Evolutionary conservation across 306 rosid genomes (phyloP).

Genomic region (Crotalaria pallida): DNA sequence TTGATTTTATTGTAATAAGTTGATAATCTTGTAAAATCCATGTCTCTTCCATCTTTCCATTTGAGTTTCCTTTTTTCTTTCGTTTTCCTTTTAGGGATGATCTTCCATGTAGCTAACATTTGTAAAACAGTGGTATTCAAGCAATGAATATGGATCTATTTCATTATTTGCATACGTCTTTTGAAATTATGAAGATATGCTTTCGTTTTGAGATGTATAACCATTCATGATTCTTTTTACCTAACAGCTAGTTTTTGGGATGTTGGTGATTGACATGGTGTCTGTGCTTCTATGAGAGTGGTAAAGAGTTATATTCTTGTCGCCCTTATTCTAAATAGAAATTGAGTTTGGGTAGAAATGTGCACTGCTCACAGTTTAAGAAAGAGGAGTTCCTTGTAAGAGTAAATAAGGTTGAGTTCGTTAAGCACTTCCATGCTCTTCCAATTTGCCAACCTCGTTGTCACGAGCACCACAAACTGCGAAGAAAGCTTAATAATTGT

Average conservation of each 20-base stretch:
- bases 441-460: not conserved
- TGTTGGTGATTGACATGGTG: not conserved
- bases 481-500: no score
- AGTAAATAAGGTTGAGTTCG: not conserved
- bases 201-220: not conserved
- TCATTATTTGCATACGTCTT: slow-evolving; percentile 1
- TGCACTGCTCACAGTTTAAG: not conserved
- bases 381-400: not conserved
- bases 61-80: not conserved
- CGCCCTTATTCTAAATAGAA: not conserved
- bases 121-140: slow-evolving; percentile 9
- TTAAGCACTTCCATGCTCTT: not conserved
- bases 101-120: slow-evolving; percentile 32
- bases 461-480: no score
- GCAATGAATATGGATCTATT: slow-evolving; percentile 24
- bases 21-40: slow-evolving; percentile 18
- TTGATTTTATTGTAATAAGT: slow-evolving; percentile 2
- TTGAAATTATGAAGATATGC: not conserved
- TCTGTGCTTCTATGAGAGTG: not conserved
- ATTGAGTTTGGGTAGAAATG: not conserved
- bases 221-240: not conserved
- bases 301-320: not conserved
- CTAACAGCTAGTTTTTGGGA: not conserved
- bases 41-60: slow-evolving; percentile 1
- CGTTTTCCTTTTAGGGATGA: not conserved